Evolutionary conservation across 2,329 filamentous ascomycete species (phyloP).

Genomic region (Knufia petricola): DNA sequence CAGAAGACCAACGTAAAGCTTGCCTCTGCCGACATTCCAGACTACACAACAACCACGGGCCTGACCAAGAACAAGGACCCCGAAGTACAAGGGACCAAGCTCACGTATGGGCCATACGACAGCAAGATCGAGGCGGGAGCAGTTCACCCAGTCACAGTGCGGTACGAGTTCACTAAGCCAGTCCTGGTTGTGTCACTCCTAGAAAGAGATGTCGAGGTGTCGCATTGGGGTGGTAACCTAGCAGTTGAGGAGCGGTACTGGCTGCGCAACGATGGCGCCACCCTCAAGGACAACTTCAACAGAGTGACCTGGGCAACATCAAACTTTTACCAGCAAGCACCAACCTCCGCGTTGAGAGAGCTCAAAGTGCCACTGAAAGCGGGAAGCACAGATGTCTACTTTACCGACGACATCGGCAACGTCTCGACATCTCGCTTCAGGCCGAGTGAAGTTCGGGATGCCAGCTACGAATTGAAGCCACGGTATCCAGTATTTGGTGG

Average conservation of each 20-base stretch:
- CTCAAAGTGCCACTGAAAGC: constrained; percentile 68
- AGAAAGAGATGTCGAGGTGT: constrained; percentile 88
- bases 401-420: constrained; percentile 91
- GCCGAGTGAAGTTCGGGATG: constrained; percentile 59
- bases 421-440: constrained; percentile 89
- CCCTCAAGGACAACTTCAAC: constrained; percentile 62
- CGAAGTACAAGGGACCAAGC: constrained; percentile 71
- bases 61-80: constrained; percentile 55
- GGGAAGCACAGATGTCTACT: constrained; percentile 82
- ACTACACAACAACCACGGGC: constrained; percentile 66
- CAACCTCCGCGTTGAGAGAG: constrained; percentile 68
- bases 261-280: constrained; percentile 76
- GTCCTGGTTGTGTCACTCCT: constrained; percentile 68
- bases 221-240: constrained; percentile 95
- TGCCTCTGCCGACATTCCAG: constrained; percentile 64
- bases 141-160: constrained; percentile 60
- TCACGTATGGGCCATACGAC: constrained; percentile 83
- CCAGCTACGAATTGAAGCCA: constrained; percentile 81
- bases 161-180: constrained; percentile 93
- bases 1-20: constrained; percentile 98
- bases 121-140: constrained; percentile 67
- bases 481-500: constrained; percentile 94
- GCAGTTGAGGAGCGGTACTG: constrained; percentile 92
- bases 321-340: constrained; percentile 56
- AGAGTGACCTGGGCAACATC: constrained; percentile 65